Base-by-base conservation (phyloP, 2,329 filamentous ascomycete genomes). In the Xylaria hypoxylon region DNA sequence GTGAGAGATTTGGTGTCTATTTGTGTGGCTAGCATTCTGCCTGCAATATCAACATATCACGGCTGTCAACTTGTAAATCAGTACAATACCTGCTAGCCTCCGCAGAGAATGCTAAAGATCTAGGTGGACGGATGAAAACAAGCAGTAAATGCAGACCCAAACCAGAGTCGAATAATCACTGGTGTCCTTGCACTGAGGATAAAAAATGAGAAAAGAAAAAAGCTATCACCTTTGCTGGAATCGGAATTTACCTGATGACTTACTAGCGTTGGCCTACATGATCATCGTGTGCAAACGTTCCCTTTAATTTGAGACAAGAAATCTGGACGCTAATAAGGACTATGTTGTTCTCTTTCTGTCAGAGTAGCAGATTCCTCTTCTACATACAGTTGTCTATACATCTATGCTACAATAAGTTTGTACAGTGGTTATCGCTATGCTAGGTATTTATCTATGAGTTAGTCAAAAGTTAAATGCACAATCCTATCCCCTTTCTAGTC, bases 341-440 rank as follows among this genome's bases (percentile, higher is more conserved):
- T 31, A 31, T 24, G 2, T 1, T 44, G 11, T 47, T 24, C 19
- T 22, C 22, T 24, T 33, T 15, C 6, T 42, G 11, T n/a, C 6
- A 28, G 19, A 31, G 31, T n/a, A 22, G 40, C 17, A 26, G 5
- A 5, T 59, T 38, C 5, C 19, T 22, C 13, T 50, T 47, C 35
- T 59, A 55, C 55, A 63, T 63, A 59, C 47, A 50, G 3, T 15
- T 24, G n/a, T 59, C 15, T 59, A 66, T 48, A 57, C 19, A 38
- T 59, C 40, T 63, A 62, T 58, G 28, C 31, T 56, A 56, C n/a
- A 55, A 15, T 45, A 11, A 52, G 2, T 62, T 33, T 47, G 11
- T 64, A 52, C 52, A 65, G 26, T 58, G 51, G 38, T 24, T 53
- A 61, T 61, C 52, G 57, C 57, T 61, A 64, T 61, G 61, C 62